Evolutionary conservation across 139 green algal species (phyloP).

Genomic region (Chlamydomonas incerta): DNA sequence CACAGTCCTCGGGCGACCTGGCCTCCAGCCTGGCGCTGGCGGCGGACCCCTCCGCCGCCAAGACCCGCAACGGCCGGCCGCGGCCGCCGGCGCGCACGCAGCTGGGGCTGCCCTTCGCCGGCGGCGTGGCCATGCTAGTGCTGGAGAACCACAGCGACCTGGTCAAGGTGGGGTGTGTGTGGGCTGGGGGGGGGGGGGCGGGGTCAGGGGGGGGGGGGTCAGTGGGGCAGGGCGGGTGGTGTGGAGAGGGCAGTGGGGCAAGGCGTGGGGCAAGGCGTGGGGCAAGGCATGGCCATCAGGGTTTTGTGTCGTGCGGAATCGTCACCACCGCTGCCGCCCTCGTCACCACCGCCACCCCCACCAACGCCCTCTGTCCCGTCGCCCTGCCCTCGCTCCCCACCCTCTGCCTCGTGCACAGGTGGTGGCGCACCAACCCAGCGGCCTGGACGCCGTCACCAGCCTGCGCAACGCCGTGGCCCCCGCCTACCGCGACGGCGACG

Average conservation of each 20-base stretch:
- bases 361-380: too few relatives aligned
- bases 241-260: too few relatives aligned
- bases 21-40: neutral
- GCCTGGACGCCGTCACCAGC: neutral
- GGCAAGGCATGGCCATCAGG: too few relatives aligned
- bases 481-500: neutral
- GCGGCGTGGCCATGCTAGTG: constrained; percentile 38
- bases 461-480: neutral
- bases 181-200: too few relatives aligned
- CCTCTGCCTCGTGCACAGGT: neutral
- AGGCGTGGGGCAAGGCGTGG: too few relatives aligned
- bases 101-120: constrained; percentile 36
- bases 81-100: neutral
- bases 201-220: neutral
- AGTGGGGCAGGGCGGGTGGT: too few relatives aligned
- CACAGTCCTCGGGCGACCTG: too few relatives aligned
- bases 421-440: neutral
- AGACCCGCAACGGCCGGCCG: constrained; percentile 27
- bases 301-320: too few relatives aligned
- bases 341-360: neutral
- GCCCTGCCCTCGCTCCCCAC: neutral
- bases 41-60: constrained; percentile 5
- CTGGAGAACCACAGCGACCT: constrained; percentile 27
- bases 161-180: constrained; percentile 15
- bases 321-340: too few relatives aligned